A percentile compares a stretch with the other conserved stretches of the same genome.
phyloP scores from a whole-genome alignment of 176 grass and related monocot species.

The Rhipidocladum racemiflorum region DNA sequence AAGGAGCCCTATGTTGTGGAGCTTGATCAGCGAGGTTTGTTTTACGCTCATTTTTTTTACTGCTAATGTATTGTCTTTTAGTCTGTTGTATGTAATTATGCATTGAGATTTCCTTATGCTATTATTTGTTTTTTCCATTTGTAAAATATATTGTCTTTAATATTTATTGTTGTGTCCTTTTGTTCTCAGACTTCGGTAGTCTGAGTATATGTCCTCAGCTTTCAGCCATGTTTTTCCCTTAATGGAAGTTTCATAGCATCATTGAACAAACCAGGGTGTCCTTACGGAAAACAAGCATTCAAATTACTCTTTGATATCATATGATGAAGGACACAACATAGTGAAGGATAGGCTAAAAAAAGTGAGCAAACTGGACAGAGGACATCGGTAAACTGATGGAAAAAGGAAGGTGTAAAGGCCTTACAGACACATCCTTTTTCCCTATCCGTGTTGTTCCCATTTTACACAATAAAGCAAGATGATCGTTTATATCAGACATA shows the following conservation, averaged over 20 bases:
- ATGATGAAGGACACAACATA: not conserved
- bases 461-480: not conserved
- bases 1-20: slow-evolving; percentile 64
- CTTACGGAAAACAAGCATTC: not conserved
- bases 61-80: not conserved
- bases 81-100: not conserved
- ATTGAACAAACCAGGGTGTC: not conserved
- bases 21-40: slow-evolving; percentile 65
- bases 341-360: not conserved
- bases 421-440: not conserved
- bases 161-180: not conserved
- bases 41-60: not conserved
- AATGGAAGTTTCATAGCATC: not conserved
- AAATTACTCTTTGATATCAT: not conserved
- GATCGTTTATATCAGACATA: not conserved
- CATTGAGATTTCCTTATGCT: not conserved
- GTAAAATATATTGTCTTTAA: not conserved
- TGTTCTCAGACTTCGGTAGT: not conserved
- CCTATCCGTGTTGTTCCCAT: not conserved
- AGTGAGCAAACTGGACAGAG: not conserved
- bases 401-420: not conserved
- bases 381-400: not conserved
- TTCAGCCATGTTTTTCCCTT: not conserved
- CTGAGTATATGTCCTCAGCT: not conserved
- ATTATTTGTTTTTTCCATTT: not conserved